Evolutionary conservation across 2,329 filamentous ascomycete genomes (phyloP), one percentile per base, ranked within the genome.

Genomic region (Mollisia scopiformis): DNA sequence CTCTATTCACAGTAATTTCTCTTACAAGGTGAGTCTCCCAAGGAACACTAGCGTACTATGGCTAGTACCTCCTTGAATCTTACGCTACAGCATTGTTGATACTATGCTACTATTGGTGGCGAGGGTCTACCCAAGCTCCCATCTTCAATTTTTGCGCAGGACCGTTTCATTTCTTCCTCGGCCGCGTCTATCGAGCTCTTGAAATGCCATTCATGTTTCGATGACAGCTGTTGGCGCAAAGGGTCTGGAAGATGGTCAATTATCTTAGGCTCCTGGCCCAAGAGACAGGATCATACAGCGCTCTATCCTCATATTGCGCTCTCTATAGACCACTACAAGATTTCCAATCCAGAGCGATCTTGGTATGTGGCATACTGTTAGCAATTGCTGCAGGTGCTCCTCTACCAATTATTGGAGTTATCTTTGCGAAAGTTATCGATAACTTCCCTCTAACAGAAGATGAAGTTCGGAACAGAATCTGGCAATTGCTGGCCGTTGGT

Each of bases 361-460:
- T 81, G 30, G 59, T 76, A 51, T 69, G 72, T 53, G 81, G 79
- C 53, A 65, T 72, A 58, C 49, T 82, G 27, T 76, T 77, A 57
- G 80, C 84, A 56, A 82, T 84, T 47, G 83, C 79, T 27, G 81
- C 85, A n/a, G 86, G 86, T 50, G 79, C 85, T 3, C 86, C 86
- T 0, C 86, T 88, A 59, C 86, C 86, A 14, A 75, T 89, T 21
- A 83, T 88, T 69, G 86, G 83, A 55, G 84, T 89, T 62, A 77
- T 89, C 56, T 89, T 89, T 66, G 85, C 86, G 58, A 77, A 87
- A 72, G 80, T 89, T 6, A 78, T 89, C 63, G 84, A 89, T 69
- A 78, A 84, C 62, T 83, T 83, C 57, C 81, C 80, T 35, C 81
- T 80, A 1, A 64, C 73, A 31, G 75, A 79, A 65, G 71, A 78